Conservation (phyloP, 805 yeast genomes). For the Ogataea parapolymorpha region DNA sequence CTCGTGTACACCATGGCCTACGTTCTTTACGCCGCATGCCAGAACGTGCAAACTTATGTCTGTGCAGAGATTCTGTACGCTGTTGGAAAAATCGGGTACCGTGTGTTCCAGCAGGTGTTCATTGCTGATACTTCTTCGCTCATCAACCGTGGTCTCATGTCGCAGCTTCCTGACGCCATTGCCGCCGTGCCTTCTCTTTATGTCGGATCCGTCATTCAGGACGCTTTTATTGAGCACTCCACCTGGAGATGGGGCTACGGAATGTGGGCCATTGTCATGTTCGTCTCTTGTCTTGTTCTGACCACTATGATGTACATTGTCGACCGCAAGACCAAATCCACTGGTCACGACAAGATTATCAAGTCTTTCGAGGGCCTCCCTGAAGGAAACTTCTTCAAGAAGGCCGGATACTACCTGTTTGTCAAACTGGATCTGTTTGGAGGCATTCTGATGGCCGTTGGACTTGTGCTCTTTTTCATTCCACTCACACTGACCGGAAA, state of each 20-base stretch:
- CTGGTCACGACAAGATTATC: not conserved
- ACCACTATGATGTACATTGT: conserved; percentile 1
- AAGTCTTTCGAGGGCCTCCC: not conserved
- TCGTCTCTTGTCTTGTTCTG: conserved; percentile 1
- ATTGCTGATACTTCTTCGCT: conserved; percentile 2
- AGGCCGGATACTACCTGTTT: not conserved
- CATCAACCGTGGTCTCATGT: conserved; percentile 3
- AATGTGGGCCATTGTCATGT: conserved; percentile 6
- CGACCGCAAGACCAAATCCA: not conserved
- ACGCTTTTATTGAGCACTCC: conserved; percentile 4
- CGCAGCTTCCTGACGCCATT: conserved; percentile 4
- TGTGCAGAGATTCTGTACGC: conserved; percentile 6
- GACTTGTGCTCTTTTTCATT: conserved; percentile 1
- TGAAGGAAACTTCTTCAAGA: not conserved
- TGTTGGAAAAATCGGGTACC: conserved; percentile 4
- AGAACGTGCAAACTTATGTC: conserved; percentile 2
- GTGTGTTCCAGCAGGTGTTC: conserved; percentile 6
- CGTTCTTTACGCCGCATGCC: conserved; percentile 5
- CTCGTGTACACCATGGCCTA: conserved; percentile 1
- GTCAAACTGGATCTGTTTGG: conserved; percentile 4
- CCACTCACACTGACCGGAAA: conserved; percentile 3
- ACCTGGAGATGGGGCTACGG: conserved; percentile 9
- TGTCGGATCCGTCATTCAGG: conserved; percentile 5
- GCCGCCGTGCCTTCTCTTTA: conserved; percentile 3
- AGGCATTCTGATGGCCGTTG: not conserved